Percentiles rank a stretch among this genome's conserved stretches.
These are phyloP conservation scores for Lippia alba DNA, from an alignment of 305 asterid genomes.

Conservation along the genomic window DNA sequence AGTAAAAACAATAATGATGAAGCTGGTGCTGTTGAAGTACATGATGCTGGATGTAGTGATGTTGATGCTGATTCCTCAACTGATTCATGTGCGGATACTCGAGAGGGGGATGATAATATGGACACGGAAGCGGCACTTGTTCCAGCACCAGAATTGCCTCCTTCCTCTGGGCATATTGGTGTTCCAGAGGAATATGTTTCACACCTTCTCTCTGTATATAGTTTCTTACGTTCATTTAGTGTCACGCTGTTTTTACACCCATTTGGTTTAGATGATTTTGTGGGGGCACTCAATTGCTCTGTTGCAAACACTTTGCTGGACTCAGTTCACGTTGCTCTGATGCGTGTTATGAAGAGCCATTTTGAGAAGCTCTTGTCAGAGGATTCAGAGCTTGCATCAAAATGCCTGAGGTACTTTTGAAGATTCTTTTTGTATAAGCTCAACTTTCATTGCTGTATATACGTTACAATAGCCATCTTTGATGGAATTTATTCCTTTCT, in stretches of 20 bases:
- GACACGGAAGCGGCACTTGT: constrained; percentile 56
- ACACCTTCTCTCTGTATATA: constrained; percentile 77
- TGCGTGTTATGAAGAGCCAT: constrained; percentile 73
- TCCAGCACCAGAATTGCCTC: constrained; percentile 86
- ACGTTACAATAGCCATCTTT: constrained; percentile 12
- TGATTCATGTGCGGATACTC: constrained; percentile 62
- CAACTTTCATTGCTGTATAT: constrained; percentile 3
- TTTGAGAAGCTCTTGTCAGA: constrained; percentile 73
- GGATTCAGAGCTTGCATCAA: constrained; percentile 71
- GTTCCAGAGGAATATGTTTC: constrained; percentile 77
- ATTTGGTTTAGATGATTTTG: constrained; percentile 90
- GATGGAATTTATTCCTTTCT: not conserved
- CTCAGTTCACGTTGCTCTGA: constrained; percentile 81
- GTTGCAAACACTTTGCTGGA: constrained; percentile 82
- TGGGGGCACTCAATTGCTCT: constrained; percentile 88
- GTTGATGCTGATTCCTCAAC: constrained; percentile 54
- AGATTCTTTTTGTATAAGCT: constrained; percentile 10
- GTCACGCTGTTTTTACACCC: constrained; percentile 79
- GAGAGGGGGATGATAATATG: constrained; percentile 40
- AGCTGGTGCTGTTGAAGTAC: constrained; percentile 39
- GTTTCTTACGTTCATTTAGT: constrained; percentile 89
- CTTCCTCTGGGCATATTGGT: constrained; percentile 87
- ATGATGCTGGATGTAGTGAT: constrained; percentile 38
- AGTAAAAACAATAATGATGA: constrained; percentile 38
- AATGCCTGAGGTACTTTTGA: constrained; percentile 75